Base-by-base conservation (phyloP, 169 alveolate species). In the Miamiensis avidus region DNA sequence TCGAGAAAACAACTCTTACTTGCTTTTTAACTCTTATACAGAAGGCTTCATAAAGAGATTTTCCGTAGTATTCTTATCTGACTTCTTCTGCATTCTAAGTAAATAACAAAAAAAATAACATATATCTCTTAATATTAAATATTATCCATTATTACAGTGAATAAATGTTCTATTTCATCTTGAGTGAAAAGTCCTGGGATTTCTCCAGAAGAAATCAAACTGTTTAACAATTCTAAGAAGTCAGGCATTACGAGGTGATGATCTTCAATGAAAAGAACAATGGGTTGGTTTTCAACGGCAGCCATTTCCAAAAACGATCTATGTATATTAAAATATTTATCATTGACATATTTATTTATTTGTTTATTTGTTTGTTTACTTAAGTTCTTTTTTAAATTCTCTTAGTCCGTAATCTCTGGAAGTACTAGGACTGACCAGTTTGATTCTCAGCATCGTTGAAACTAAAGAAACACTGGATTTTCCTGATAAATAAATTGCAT, bases 91-190 rank as follows among this genome's bases (percentile, higher is more conserved):
- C 78, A 75, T 86, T 81, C 75, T 86, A 81, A 27, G 74, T 49
- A 49, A 49, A 11, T 49, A 49, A 49, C 20, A 49, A 49, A 11
- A 11, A 20, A 49, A 11, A 49, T 11, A 49, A 11, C 20, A 64
- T 82, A 83, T 27, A 82, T 64, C 1, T 90, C 91, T 0, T 76
- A 33, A n/a, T 93, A 93, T 75, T 94, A 93, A 89, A 93, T 90
- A 74, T 95, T 97, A 65, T 94, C 95, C 73, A 92, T 87, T 25
- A 95, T 74, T 69, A 88, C 95, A 0, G 86, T 86, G 72, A 95
- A 92, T 74, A 96, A 49, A 31, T 97, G 96, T 75, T 97, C 99
- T 30, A 95, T 92, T 93, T 97, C 99, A 87, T 97, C 99, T 32
- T 95, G 91, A 29, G 96, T 89, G 76, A 88, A 96, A 27, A 97